Conservation (phyloP, 306 rosid genomes). For the Acmispon strigosus region DNA sequence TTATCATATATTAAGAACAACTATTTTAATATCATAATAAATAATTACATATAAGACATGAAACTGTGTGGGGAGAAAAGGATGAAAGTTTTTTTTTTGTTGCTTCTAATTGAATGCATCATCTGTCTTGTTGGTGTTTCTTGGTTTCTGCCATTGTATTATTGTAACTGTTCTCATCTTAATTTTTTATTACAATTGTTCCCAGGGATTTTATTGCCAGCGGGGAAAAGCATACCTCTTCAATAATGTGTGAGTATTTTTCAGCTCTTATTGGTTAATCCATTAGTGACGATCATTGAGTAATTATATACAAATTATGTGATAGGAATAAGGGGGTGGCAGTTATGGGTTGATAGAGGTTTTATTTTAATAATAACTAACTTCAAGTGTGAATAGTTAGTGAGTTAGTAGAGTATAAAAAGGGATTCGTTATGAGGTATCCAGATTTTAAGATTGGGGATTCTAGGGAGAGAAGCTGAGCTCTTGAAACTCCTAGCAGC, state of each 20-base stretch:
- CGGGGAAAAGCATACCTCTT: constrained; percentile 69
- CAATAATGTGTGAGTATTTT: constrained; percentile 57
- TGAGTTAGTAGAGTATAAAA: too few species aligned
- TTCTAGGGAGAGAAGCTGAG: too few species aligned
- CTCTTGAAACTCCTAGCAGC: too few species aligned
- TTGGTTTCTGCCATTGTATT: background rate
- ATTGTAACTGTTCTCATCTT: constrained; percentile 18
- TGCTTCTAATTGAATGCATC: background rate
- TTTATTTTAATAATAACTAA: too few species aligned
- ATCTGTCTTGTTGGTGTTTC: constrained; percentile 2
- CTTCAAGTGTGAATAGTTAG: too few species aligned
- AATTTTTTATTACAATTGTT: constrained; percentile 10
- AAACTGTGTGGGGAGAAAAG: background rate
- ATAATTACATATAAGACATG: background rate
- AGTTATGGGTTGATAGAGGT: too few species aligned
- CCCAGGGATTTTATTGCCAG: constrained; percentile 51
- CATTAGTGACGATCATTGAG: background rate
- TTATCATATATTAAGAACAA: background rate
- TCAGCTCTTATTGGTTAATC: background rate
- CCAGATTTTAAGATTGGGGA: too few species aligned
- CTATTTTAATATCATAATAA: background rate
- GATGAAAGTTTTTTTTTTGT: background rate
- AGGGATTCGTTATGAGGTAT: too few species aligned
- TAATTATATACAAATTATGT: background rate
- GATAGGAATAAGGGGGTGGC: too few species aligned